These are phyloP conservation scores for Leishmania turanica DNA, from an alignment of 208 protist species.

Conservation along the genomic window DNA sequence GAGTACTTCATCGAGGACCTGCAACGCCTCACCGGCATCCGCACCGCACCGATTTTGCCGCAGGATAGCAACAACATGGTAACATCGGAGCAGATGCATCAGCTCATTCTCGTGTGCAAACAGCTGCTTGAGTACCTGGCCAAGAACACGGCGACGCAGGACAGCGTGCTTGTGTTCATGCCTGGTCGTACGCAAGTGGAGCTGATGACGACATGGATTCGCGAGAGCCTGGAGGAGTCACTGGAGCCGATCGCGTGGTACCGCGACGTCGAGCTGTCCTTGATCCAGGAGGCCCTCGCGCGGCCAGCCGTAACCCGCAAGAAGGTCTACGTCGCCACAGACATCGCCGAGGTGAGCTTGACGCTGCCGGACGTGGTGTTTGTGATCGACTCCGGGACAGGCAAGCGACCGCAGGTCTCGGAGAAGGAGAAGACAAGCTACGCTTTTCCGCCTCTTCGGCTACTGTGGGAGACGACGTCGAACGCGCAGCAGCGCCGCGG, in stretches of 20 bases:
- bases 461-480: constrained; percentile 73
- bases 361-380: constrained; percentile 96
- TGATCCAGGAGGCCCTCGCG: constrained; percentile 92
- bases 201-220: constrained; percentile 53
- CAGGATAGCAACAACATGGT: constrained; percentile 45
- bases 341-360: constrained; percentile 97
- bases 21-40: constrained; percentile 55
- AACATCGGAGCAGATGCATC: constrained; percentile 60
- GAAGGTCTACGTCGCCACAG: constrained; percentile 95
- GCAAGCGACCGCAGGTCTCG: constrained; percentile 72
- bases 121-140: constrained; percentile 68
- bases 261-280: constrained; percentile 75
- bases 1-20: constrained; percentile 85
- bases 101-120: constrained; percentile 62
- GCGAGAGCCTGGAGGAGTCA: constrained; percentile 63
- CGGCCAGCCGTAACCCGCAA: constrained; percentile 76
- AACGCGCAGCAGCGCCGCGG: constrained; percentile 77
- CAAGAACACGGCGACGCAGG: constrained; percentile 43
- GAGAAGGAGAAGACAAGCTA: constrained; percentile 52
- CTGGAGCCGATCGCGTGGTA: constrained; percentile 88
- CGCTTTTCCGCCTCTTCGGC: constrained; percentile 73
- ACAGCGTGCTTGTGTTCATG: constrained; percentile 95
- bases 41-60: constrained; percentile 32
- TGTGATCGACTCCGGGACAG: constrained; percentile 95
- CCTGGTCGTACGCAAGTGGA: constrained; percentile 85